These are phyloP conservation scores for Dendrobium chrysotoxum DNA, from an alignment of 106 monocot genomes.

Conservation along the genomic window DNA sequence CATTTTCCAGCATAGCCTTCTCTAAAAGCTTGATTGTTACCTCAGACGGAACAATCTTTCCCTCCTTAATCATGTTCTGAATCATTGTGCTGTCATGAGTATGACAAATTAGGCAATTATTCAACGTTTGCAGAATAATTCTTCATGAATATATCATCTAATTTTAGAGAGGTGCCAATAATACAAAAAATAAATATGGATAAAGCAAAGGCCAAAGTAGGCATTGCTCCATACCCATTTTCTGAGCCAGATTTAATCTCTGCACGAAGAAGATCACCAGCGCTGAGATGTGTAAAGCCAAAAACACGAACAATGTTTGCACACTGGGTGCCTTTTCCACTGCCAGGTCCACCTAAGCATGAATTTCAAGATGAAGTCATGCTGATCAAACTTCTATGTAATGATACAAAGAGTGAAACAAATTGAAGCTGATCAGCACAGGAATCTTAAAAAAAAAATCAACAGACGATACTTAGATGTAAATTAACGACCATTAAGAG, in stretches of 20 bases:
- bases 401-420: neutral
- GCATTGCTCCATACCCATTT: constrained; percentile 9
- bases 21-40: constrained; percentile 76
- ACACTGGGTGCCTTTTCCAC: constrained; percentile 20
- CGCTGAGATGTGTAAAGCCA: constrained; percentile 19
- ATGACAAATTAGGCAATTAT: neutral
- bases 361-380: neutral
- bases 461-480: too few species aligned
- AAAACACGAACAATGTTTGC: constrained; percentile 12
- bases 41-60: constrained; percentile 88
- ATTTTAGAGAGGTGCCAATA: neutral
- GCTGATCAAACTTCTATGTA: neutral
- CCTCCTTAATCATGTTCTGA: constrained; percentile 84
- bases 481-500: too few species aligned
- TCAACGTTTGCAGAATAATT: neutral
- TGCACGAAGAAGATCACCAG: constrained; percentile 17
- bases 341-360: constrained; percentile 16
- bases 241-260: constrained; percentile 14
- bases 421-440: neutral
- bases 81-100: constrained; percentile 66
- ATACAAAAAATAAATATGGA: neutral
- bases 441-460: neutral
- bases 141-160: too few species aligned
- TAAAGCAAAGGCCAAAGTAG: neutral
- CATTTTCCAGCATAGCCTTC: constrained; percentile 63